These are phyloP conservation scores for Hypomontagnella monticulosa DNA, from an alignment of 495 filamentous ascomycete genomes.

Conservation along the genomic window DNA sequence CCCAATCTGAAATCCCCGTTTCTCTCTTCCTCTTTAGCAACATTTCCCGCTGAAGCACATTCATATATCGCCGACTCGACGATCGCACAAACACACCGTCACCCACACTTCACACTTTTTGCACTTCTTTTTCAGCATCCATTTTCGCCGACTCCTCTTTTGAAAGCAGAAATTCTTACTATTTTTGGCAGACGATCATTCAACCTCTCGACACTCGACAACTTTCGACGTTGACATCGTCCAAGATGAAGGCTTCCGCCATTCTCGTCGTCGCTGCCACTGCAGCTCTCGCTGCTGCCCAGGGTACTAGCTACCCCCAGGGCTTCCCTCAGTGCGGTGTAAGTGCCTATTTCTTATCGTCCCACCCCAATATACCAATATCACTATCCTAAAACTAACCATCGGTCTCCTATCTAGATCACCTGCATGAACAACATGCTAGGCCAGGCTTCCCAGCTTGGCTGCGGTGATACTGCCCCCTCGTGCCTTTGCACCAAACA, in stretches of 20 bases:
- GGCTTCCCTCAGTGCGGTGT: constrained; percentile 53
- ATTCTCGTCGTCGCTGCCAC: constrained; percentile 44
- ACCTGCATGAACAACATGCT: constrained; percentile 81
- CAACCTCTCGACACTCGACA: constrained; percentile 15
- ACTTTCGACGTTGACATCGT: constrained; percentile 16
- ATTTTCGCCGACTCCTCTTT: constrained; percentile 34
- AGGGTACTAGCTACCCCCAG: constrained; percentile 35
- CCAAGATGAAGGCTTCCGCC: constrained; percentile 54
- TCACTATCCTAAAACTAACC: not conserved
- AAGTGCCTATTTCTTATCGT: constrained; percentile 39
- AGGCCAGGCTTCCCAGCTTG: constrained; percentile 65
- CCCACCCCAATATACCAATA: not conserved
- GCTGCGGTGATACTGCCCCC: constrained; percentile 65
- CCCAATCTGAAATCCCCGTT: constrained; percentile 1
- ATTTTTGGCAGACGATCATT: constrained; percentile 32
- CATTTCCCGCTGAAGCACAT: constrained; percentile 35
- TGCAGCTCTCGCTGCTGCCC: constrained; percentile 45
- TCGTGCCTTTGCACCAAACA: constrained; percentile 74
- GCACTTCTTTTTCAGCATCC: constrained; percentile 47
- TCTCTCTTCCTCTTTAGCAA: constrained; percentile 28
- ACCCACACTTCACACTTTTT: constrained; percentile 42
- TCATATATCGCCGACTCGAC: constrained; percentile 40
- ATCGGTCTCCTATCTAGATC: constrained; percentile 56
- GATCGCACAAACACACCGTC: constrained; percentile 28
- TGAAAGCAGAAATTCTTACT: constrained; percentile 44